Percentiles rank a stretch among this genome's conserved stretches.
These are phyloP conservation scores for Cornus suecica DNA, from an alignment of 148 eudicot species.

Conservation along the genomic window DNA sequence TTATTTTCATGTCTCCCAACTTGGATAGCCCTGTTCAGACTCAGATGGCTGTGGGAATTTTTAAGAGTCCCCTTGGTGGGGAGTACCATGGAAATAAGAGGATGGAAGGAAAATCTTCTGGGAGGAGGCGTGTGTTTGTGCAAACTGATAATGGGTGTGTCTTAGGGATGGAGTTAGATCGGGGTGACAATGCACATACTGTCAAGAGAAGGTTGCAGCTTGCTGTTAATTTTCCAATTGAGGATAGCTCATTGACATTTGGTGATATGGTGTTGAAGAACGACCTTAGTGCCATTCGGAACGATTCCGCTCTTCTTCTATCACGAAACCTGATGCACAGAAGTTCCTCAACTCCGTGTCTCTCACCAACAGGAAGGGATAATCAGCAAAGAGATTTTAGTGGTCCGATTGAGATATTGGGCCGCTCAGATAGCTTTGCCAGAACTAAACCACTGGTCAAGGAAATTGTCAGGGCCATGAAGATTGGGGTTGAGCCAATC, in stretches of 20 bases:
- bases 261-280: conserved; percentile 77
- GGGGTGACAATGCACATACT: conserved; percentile 73
- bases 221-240: conserved; percentile 62
- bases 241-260: conserved; percentile 69
- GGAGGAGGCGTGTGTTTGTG: conserved; percentile 70
- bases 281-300: conserved; percentile 71
- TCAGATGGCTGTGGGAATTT: conserved; percentile 53
- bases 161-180: conserved; percentile 71
- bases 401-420: conserved; percentile 59
- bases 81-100: conserved; percentile 40
- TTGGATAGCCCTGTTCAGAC: conserved; percentile 76
- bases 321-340: conserved; percentile 57
- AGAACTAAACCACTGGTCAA: conserved; percentile 48
- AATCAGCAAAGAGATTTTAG: conserved; percentile 55
- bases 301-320: conserved; percentile 68
- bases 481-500: conserved; percentile 63
- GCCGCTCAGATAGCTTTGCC: conserved; percentile 34
- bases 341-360: conserved; percentile 82
- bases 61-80: conserved; percentile 49
- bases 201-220: conserved; percentile 68
- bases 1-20: conserved; percentile 50
- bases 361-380: conserved; percentile 62
- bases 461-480: conserved; percentile 56
- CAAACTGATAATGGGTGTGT: conserved; percentile 81
- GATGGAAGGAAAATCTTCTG: conserved; percentile 39